phyloP scores from a whole-genome alignment of 768 basidiomycete species.

The Rossbeevera mucosa region DNA sequence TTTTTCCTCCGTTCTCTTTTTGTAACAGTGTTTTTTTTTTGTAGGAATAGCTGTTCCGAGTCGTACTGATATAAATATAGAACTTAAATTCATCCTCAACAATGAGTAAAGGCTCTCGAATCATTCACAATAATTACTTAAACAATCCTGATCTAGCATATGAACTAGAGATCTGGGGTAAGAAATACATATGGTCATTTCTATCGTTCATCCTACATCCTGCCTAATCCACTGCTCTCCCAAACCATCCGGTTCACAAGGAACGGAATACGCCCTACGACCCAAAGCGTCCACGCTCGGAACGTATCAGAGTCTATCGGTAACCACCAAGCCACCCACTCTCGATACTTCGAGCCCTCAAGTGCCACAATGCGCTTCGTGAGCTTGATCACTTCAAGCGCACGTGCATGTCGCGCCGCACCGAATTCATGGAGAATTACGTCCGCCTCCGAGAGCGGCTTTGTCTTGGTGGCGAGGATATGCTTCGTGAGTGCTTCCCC shows the following conservation, averaged over 20 bases:
- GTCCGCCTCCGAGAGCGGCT: conserved; percentile 21
- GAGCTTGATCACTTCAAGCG: too few species aligned
- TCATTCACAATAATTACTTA: too few species aligned
- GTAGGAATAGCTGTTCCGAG: too few species aligned
- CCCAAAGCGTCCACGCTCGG: conserved; percentile 23
- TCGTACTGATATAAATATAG: too few species aligned
- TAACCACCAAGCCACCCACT: conserved; percentile 19
- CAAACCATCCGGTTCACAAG: conserved; percentile 11
- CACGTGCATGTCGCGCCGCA: conserved; percentile 34
- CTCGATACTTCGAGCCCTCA: conserved; percentile 19
- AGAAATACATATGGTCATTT: too few species aligned
- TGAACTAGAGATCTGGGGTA: too few species aligned
- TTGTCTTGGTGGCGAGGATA: conserved; percentile 14
- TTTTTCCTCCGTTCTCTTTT: too few species aligned
- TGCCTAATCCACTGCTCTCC: conserved; percentile 20
- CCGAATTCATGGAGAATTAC: conserved; percentile 34
- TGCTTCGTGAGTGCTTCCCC: conserved; percentile 39
- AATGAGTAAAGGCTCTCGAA: too few species aligned
- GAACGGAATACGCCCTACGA: conserved; percentile 15
- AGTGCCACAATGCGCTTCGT: conserved; percentile 34
- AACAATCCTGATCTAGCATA: too few species aligned
- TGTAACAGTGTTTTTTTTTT: too few species aligned
- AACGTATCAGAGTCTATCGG: conserved; percentile 26
- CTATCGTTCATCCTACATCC: too few species aligned
- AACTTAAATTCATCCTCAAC: too few species aligned